Evolutionary conservation across 371 early-diverging fungal genomes (phyloP).

Genomic region (Syncephalastrum sp.): DNA sequence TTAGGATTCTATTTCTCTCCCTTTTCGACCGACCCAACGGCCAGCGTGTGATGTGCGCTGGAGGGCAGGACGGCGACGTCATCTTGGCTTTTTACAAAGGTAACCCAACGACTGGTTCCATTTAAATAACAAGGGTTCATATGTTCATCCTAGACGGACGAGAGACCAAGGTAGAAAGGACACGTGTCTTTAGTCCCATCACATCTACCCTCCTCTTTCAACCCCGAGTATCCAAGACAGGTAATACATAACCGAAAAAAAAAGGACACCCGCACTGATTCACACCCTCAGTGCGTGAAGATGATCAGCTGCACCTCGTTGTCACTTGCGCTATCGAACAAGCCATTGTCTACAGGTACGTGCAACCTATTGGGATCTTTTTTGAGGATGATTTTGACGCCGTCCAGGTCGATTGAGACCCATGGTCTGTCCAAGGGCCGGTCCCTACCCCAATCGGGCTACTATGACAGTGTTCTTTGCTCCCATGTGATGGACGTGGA

Average conservation of each 20-base stretch:
- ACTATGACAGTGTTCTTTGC: constrained; percentile 67
- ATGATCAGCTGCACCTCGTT: constrained; percentile 49
- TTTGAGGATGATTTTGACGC: constrained; percentile 1
- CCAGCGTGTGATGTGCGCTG: constrained; percentile 54
- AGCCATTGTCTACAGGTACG: constrained; percentile 57
- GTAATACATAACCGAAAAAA: constrained; percentile 15
- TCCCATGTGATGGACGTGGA: constrained; percentile 76
- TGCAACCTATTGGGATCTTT: not conserved
- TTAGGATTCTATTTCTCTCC: constrained; percentile 52
- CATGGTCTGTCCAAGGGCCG: constrained; percentile 40
- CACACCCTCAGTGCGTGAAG: constrained; percentile 23
- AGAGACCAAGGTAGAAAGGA: constrained; percentile 31
- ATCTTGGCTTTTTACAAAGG: constrained; percentile 41
- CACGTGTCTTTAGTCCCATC: constrained; percentile 45
- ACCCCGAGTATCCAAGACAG: constrained; percentile 42
- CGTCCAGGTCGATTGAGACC: constrained; percentile 37
- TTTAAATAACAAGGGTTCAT: not conserved
- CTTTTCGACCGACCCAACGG: constrained; percentile 46
- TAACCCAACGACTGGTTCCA: not conserved
- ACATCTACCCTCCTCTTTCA: constrained; percentile 50
- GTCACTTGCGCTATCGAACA: constrained; percentile 68
- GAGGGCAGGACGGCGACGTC: constrained; percentile 62
- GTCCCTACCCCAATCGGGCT: constrained; percentile 53
- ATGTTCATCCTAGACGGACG: constrained; percentile 19
- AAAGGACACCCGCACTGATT: not conserved